Conservation (phyloP, 1,139 yeast species). For the Candida pseudoviswanathii region DNA sequence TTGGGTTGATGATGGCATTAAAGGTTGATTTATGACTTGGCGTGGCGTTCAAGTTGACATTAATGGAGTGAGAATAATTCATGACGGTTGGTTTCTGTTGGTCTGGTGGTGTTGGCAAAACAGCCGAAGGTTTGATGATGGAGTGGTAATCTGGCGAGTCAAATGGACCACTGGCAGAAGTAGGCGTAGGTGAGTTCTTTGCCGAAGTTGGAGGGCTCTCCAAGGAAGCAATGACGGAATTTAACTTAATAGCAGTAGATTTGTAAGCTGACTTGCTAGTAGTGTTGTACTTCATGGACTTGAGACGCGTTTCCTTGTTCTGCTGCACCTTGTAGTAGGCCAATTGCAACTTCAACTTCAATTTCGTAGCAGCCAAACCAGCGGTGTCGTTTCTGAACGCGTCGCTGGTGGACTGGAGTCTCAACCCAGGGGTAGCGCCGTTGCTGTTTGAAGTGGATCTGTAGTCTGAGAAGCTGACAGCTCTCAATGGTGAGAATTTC, state of each 20-base stretch:
- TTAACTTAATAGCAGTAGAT: conserved; percentile 4
- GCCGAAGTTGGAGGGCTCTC: conserved; percentile 15
- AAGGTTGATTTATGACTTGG: conserved; percentile 5
- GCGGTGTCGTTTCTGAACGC: conserved; percentile 26
- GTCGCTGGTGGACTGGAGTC: conserved; percentile 9
- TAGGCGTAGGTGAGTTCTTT: conserved; percentile 11
- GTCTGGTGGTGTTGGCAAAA: conserved; percentile 23
- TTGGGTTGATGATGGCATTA: conserved; percentile 7
- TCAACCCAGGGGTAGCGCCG: not conserved
- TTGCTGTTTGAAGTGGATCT: conserved; percentile 15
- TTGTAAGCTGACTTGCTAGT: not conserved
- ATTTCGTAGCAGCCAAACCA: conserved; percentile 56
- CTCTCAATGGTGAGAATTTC: conserved; percentile 15
- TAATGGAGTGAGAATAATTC: conserved; percentile 23
- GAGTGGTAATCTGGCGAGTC: conserved; percentile 2
- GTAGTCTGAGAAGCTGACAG: conserved; percentile 29
- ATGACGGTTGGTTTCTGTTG: conserved; percentile 8
- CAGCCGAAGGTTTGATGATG: conserved; percentile 6
- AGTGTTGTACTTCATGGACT: conserved; percentile 4
- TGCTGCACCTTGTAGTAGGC: conserved; percentile 73
- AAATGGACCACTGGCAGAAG: conserved; percentile 9
- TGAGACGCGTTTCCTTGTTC: conserved; percentile 10
- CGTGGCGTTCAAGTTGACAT: conserved; percentile 27
- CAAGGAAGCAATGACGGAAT: conserved; percentile 12
- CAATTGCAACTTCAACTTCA: conserved; percentile 70